Evolutionary conservation across 1,139 yeast genomes (phyloP).

Genomic region (Petasospora fabianii): DNA sequence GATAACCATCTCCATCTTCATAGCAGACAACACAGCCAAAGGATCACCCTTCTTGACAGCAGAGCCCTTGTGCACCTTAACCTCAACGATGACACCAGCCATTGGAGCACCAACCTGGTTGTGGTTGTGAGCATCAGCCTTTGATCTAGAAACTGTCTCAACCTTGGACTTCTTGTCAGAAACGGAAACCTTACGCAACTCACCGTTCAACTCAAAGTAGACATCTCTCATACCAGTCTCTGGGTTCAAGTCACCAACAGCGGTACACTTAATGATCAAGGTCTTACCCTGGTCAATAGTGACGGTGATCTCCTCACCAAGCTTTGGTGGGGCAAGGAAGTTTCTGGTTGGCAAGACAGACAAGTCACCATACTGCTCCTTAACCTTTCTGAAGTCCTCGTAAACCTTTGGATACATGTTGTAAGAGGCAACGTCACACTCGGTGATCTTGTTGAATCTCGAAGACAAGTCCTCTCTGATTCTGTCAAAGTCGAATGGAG

Average conservation of each 20-base stretch:
- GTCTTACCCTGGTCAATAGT: constrained; percentile 95
- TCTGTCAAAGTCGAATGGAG: constrained; percentile 72
- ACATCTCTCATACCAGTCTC: constrained; percentile 94
- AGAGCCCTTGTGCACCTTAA: constrained; percentile 81
- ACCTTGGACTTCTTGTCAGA: constrained; percentile 84
- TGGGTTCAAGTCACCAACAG: constrained; percentile 82
- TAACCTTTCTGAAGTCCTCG: constrained; percentile 74
- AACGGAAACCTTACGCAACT: constrained; percentile 90
- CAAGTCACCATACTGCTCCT: constrained; percentile 84
- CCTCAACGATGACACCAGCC: constrained; percentile 98
- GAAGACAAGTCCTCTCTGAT: constrained; percentile 69
- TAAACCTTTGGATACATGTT: constrained; percentile 97
- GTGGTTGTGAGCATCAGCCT: constrained; percentile 83
- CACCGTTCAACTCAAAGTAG: constrained; percentile 97
- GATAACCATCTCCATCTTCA: constrained; percentile 99
- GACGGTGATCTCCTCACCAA: constrained; percentile 85
- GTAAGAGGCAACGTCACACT: constrained; percentile 89
- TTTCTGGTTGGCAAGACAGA: constrained; percentile 89
- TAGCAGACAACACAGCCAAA: constrained; percentile 89
- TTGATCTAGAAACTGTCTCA: constrained; percentile 81
- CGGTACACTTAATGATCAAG: constrained; percentile 84
- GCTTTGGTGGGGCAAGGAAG: constrained; percentile 80
- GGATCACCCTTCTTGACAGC: constrained; percentile 97
- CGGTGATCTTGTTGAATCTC: constrained; percentile 65
- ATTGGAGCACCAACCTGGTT: constrained; percentile 98